phyloP scores from a whole-genome alignment of 139 green algal genomes.

The Closterium sp. region DNA sequence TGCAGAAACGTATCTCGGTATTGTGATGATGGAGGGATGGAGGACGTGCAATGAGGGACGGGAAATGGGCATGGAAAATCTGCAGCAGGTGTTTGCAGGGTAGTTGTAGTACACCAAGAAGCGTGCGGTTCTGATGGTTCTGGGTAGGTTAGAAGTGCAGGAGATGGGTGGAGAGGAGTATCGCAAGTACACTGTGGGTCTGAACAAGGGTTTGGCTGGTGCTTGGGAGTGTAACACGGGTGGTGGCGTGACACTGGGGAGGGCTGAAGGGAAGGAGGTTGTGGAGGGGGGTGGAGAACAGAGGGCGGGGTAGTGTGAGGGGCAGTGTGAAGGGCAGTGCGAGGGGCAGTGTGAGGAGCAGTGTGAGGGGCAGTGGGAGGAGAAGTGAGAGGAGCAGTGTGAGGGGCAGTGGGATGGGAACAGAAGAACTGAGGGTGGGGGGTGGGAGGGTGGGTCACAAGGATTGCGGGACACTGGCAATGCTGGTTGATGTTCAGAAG shows the following conservation, averaged over 20 bases:
- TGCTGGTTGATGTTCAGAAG: background rate
- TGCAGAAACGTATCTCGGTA: background rate
- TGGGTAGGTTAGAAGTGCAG: background rate
- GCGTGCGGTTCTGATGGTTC: too few species aligned
- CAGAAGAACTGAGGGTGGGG: background rate
- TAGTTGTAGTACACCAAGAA: background rate
- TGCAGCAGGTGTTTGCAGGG: background rate
- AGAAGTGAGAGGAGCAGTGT: background rate
- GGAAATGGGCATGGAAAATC: too few species aligned
- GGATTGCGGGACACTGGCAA: background rate
- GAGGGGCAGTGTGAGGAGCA: background rate
- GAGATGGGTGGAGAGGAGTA: background rate
- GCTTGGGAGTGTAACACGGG: too few species aligned
- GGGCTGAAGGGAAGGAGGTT: background rate
- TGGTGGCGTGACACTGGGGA: too few species aligned
- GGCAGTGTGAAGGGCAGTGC: background rate
- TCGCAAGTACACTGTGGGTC: background rate
- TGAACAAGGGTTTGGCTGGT: background rate
- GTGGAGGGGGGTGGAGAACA: background rate
- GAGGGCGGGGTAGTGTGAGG: background rate
- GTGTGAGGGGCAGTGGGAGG: background rate
- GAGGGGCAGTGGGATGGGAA: background rate
- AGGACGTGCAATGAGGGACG: background rate
- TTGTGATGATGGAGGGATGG: background rate
- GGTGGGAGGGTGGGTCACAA: background rate